Conservation (phyloP, 805 yeast genomes). For the Kodamaea leandrae region DNA sequence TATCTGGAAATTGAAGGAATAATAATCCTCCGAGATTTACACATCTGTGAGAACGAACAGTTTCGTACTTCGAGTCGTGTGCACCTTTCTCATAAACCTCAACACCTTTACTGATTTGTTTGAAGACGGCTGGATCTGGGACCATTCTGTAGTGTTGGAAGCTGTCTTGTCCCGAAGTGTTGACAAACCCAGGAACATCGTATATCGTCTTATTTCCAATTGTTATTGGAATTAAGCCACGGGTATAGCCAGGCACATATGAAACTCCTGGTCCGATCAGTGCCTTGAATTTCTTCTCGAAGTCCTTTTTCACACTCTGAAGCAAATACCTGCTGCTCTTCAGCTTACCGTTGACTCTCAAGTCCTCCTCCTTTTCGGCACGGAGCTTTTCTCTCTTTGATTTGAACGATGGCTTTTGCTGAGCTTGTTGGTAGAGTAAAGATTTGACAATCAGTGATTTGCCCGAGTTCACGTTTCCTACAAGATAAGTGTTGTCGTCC, state of each 20-base stretch:
- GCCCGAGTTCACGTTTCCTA: slow-evolving; percentile 71
- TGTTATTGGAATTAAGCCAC: slow-evolving; percentile 40
- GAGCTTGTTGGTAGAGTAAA: slow-evolving; percentile 27
- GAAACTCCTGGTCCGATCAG: slow-evolving; percentile 47
- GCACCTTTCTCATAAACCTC: slow-evolving; percentile 29
- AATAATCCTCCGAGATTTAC: slow-evolving; percentile 61
- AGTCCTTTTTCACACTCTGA: slow-evolving; percentile 9
- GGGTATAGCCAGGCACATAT: slow-evolving; percentile 69
- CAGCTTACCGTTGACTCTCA: slow-evolving; percentile 12
- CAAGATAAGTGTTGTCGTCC: slow-evolving; percentile 44
- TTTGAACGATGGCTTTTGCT: slow-evolving; percentile 6
- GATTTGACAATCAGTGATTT: slow-evolving; percentile 60
- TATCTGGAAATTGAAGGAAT: slow-evolving; percentile 53
- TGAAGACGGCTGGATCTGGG: slow-evolving; percentile 19
- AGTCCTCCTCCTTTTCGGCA: slow-evolving; percentile 19
- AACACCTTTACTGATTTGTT: slow-evolving; percentile 28
- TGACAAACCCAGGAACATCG: slow-evolving; percentile 50
- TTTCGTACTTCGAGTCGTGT: slow-evolving; percentile 29
- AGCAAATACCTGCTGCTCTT: slow-evolving; percentile 7
- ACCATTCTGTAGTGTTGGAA: slow-evolving; percentile 21
- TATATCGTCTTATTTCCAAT: slow-evolving; percentile 30
- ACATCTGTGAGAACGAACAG: slow-evolving; percentile 45
- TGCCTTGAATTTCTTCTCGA: slow-evolving; percentile 20
- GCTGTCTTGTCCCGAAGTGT: slow-evolving; percentile 6
- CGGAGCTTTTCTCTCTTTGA: slow-evolving; percentile 11